Evolutionary conservation across 1,284 basidiomycete species (phyloP).

Genomic region (Somion occarium): DNA sequence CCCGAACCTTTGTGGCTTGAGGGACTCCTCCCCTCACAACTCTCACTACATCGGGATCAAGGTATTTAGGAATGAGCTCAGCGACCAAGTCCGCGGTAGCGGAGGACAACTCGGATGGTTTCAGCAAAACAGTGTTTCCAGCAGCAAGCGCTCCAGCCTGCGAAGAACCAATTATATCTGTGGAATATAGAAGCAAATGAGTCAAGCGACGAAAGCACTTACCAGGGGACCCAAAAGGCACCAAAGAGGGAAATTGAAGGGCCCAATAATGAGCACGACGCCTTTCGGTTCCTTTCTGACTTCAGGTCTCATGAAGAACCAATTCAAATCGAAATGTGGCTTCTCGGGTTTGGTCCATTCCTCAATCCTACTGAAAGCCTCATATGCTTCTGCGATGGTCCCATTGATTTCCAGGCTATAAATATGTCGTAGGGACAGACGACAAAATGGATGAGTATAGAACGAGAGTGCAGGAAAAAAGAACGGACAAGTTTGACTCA

Average conservation of each 20-base stretch:
- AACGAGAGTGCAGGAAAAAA: background rate
- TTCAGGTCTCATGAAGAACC: constrained; percentile 51
- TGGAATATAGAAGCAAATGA: background rate
- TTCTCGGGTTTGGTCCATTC: constrained; percentile 74
- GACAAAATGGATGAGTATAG: background rate
- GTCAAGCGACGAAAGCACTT: constrained; percentile 15
- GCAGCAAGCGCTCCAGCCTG: constrained; percentile 61
- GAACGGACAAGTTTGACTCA: constrained; percentile 52
- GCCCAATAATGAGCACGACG: constrained; percentile 59
- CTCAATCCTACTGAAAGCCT: constrained; percentile 62
- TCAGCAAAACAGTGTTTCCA: constrained; percentile 71
- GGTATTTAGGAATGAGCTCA: constrained; percentile 75
- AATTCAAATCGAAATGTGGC: constrained; percentile 51
- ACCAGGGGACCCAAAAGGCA: constrained; percentile 52
- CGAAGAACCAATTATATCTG: background rate
- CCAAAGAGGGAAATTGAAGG: constrained; percentile 58
- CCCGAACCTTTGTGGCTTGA: constrained; percentile 63
- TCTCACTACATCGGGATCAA: constrained; percentile 69
- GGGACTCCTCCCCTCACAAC: constrained; percentile 77
- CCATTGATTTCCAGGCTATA: constrained; percentile 51
- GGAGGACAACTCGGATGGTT: constrained; percentile 79
- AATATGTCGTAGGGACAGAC: background rate
- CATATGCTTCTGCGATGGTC: constrained; percentile 54
- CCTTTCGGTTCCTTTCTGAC: constrained; percentile 78
- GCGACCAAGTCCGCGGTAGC: constrained; percentile 64